Evolutionary conservation across 768 basidiomycete genomes (phyloP), one percentile per base, ranked within the genome.

Genomic region (Psilocybe tampanensis): DNA sequence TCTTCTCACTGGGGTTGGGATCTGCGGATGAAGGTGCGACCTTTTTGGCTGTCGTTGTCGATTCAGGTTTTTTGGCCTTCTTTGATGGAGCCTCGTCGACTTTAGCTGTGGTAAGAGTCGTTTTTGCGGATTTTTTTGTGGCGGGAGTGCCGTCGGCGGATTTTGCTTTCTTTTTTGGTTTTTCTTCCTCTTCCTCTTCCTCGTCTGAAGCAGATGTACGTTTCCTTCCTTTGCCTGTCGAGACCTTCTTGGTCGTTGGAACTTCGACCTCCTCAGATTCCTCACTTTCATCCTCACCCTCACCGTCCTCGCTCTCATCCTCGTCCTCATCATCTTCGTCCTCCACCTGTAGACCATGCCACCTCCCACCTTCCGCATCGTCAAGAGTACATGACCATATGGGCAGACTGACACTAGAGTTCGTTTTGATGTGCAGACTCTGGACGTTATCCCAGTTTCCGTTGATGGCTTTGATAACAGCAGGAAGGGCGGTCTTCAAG

Each of bases 381-480:
- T 86, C 85, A n/a, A 97, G 79, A 5, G 80, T 75, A 69, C 89
- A 92, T 19, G 78, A 83, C 94, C 95, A 99, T 67, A 99, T 86
- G 4, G 97, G 97, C n/a, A 99, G 73, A 61, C 88, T 85, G 32
- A 86, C 78, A 51, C 90, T 92, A 11, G 83, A 84, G 62, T 86
- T 91, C 1, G 94, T 96, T 74, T 98, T 98, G 75, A 99, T 85
- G 61, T 92, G 82, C 18, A 99, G 71, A 55, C 85, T 88, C 66
- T 95, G 93, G 50, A 98, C 78, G 71, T 98, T 97, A 52, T 89
- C 88, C 95, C 95, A 98, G 23, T 85, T 86, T 45, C 85, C 89
- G 55, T 85, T 85, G 66, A 98, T 83, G 47, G 80, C 79, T 54
- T 84, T 74, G 29, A 86, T 80, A 52, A 97, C 74, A 9, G 80